phyloP scores from a whole-genome alignment of 2,329 filamentous ascomycete genomes.

The Pseudomassariella vexata region DNA sequence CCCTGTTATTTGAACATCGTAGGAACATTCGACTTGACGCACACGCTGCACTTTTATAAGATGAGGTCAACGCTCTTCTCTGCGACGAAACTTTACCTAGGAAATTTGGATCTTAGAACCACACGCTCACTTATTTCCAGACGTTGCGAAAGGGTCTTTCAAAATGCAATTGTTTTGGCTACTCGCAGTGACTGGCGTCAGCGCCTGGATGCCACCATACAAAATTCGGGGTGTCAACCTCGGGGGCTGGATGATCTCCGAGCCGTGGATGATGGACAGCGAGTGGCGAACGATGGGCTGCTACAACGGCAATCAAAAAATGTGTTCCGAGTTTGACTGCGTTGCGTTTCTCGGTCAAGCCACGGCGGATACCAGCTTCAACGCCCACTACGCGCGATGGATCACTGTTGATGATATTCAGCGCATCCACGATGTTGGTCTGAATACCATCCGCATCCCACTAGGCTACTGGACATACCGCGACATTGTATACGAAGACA shows the following conservation, averaged over 20 bases:
- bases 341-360: conserved; percentile 16
- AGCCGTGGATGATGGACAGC: conserved; percentile 13
- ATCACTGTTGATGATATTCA: conserved; percentile 15
- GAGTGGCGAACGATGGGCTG: conserved; percentile 18
- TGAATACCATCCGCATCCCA: conserved; percentile 18
- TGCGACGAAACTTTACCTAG: too few species aligned
- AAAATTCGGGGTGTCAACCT: conserved; percentile 20
- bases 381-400: conserved; percentile 14
- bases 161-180: too few species aligned
- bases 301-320: conserved; percentile 6
- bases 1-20: too few species aligned
- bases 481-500: conserved; percentile 14
- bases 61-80: too few species aligned
- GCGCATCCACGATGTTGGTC: conserved; percentile 14
- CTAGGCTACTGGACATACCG: conserved; percentile 18
- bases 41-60: too few species aligned
- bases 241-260: conserved; percentile 15
- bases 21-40: too few species aligned
- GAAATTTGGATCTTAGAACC: too few species aligned
- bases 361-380: conserved; percentile 13
- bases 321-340: conserved; percentile 18
- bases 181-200: too few species aligned
- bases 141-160: not conserved
- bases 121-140: too few species aligned
- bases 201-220: too few species aligned